Base-by-base conservation (phyloP, 2,329 filamentous ascomycete species). In the Trichoderma citrinoviride region DNA sequence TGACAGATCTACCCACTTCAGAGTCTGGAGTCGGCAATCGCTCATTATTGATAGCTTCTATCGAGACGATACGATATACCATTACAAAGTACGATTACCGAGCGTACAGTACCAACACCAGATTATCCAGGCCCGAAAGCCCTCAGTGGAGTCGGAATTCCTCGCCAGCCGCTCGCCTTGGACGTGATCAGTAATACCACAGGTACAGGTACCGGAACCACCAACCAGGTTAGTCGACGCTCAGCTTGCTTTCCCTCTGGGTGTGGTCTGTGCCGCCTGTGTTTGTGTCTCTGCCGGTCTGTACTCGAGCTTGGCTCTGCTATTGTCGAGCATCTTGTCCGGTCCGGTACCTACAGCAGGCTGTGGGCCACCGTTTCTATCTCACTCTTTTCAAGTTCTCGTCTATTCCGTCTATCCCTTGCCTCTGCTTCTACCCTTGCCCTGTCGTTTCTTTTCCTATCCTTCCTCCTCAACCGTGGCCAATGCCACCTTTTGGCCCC, bases 361-460 rank as follows among this genome's bases (percentile, higher is more conserved):
- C 49, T 27, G 19, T 52, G 25, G 49, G 25, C 29, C 49, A 29
- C 49, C 47, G 47, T 29, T 50, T n/a, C 47, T 29, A 17, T 12
- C 25, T 50, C 7, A 27, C 21, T 62, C 55, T 57, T 40, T 25
- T 27, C 43, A 37, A 3, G 25, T 49, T 58, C 37, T 19, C 8
- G 52, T 58, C n/a, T 23, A 3, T 27, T 29, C 21, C 14, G 2
- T 33, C 8, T 37, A 21, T n/a, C 17, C 7, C 50, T 23, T 27
- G 12, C 33, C 33, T 41, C 29, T 46, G 44, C 53, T 33, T 64
- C 43, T 47, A 44, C 29, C 50, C 57, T 52, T 67, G 40, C 40
- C 53, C 61, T 66, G 64, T 49, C 55, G n/a, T 58, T 60, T 50
- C 50, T 67, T 37, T 25, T 23, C 44, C 57, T 37, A 64, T 44